Conservation (phyloP, 768 basidiomycete genomes). For the Boletus rubescentipes region DNA sequence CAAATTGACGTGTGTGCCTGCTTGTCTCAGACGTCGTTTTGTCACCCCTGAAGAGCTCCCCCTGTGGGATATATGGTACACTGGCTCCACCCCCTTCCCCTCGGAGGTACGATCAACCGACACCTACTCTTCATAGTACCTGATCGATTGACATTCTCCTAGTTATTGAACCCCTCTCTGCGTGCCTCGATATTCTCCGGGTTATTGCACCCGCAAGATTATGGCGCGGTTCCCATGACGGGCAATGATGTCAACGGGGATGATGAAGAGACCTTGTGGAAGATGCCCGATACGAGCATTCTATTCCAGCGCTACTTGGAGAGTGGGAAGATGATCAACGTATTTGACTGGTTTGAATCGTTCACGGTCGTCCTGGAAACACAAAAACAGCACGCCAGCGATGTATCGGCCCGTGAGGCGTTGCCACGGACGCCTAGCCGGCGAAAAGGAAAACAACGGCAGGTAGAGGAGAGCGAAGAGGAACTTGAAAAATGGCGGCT, state of each 20-base stretch:
- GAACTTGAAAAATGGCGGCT: conserved; percentile 53
- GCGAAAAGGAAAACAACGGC: conserved; percentile 26
- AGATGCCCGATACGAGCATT: conserved; percentile 73
- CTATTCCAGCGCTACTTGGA: conserved; percentile 76
- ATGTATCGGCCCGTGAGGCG: not conserved
- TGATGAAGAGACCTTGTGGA: conserved; percentile 40
- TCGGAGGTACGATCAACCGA: conserved; percentile 51
- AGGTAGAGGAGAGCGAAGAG: conserved; percentile 31
- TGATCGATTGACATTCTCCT: not conserved
- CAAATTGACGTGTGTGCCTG: not conserved
- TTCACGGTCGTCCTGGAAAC: conserved; percentile 67
- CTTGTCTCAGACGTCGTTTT: conserved; percentile 39
- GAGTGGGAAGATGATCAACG: conserved; percentile 79
- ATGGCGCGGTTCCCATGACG: conserved; percentile 17
- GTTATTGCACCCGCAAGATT: conserved; percentile 58
- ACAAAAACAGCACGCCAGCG: conserved; percentile 36
- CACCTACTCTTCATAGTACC: not conserved
- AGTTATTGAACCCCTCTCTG: conserved; percentile 72
- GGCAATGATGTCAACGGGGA: conserved; percentile 18
- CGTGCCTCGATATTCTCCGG: conserved; percentile 61
- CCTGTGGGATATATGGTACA: conserved; percentile 77
- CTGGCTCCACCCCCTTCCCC: conserved; percentile 61
- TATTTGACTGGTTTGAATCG: conserved; percentile 86
- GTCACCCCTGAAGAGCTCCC: conserved; percentile 47
- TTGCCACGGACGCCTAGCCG: conserved; percentile 18